Evolutionary conservation across 2,329 filamentous ascomycete species (phyloP).

Genomic region (Ploettnerulaceae sp.): DNA sequence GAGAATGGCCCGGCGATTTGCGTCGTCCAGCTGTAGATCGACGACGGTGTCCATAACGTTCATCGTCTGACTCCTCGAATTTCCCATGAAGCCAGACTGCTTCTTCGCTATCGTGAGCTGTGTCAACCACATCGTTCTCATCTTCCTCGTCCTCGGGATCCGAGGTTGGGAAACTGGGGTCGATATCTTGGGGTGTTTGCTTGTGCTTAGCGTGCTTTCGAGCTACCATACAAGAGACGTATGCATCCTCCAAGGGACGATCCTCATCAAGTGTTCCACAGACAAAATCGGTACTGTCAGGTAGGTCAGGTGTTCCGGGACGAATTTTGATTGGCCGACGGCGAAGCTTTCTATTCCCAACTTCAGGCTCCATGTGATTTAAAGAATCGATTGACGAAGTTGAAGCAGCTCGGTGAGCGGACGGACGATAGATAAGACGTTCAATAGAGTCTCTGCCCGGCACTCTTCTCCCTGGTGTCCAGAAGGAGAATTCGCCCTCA

Average conservation of each 20-base stretch:
- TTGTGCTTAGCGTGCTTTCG: constrained; percentile 77
- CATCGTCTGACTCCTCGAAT: constrained; percentile 62
- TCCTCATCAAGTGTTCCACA: constrained; percentile 97
- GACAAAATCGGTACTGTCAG: constrained; percentile 98
- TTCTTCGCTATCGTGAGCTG: constrained; percentile 60
- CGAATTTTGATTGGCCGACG: constrained; percentile 51
- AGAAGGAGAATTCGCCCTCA: constrained; percentile 61
- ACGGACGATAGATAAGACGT: constrained; percentile 26
- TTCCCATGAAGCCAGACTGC: constrained; percentile 66
- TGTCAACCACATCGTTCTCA: constrained; percentile 55
- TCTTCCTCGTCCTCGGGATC: constrained; percentile 85
- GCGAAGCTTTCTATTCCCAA: constrained; percentile 19
- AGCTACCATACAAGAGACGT: constrained; percentile 77
- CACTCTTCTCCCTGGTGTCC: constrained; percentile 44
- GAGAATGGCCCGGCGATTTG: constrained; percentile 49
- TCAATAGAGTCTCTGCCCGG: constrained; percentile 26
- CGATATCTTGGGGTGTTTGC: constrained; percentile 89
- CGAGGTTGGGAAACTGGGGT: constrained; percentile 93
- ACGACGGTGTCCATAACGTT: constrained; percentile 43
- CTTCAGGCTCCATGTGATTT: constrained; percentile 28
- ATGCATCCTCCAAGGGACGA: constrained; percentile 87
- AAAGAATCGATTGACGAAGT: constrained; percentile 56
- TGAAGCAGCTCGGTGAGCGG: constrained; percentile 42
- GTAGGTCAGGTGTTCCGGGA: constrained; percentile 72
- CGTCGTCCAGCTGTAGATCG: constrained; percentile 44